Evolutionary conservation across 2,329 filamentous ascomycete species (phyloP).

Genomic region (Penicillium hesseltinei): DNA sequence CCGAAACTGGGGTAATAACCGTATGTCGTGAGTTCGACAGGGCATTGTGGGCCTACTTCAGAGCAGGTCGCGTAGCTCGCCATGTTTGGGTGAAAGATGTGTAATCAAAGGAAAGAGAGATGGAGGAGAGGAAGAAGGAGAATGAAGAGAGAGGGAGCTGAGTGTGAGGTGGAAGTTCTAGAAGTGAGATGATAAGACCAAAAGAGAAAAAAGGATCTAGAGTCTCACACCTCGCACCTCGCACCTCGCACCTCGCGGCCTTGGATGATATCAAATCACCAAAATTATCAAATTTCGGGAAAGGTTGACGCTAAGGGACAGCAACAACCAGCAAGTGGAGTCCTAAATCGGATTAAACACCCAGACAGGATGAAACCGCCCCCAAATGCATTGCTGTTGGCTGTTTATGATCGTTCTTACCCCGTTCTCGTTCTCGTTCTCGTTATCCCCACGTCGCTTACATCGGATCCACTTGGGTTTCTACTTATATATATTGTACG

Average conservation of each 20-base stretch:
- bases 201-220: background rate
- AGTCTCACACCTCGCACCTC: background rate
- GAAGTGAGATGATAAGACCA: background rate
- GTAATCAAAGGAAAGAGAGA: background rate
- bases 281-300: background rate
- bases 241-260: too few species aligned
- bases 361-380: background rate
- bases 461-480: conserved; percentile 13
- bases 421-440: conserved; percentile 28
- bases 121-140: background rate
- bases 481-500: background rate
- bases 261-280: background rate
- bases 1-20: conserved; percentile 54
- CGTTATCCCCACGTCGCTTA: conserved; percentile 14
- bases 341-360: background rate
- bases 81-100: conserved; percentile 6
- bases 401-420: conserved; percentile 22
- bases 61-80: conserved; percentile 31
- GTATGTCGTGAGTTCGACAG: conserved; percentile 50
- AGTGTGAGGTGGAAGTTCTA: background rate
- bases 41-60: conserved; percentile 41
- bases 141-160: background rate
- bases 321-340: background rate
- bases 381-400: conserved; percentile 8
- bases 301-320: background rate